Percentiles rank a stretch among this genome's conserved stretches.
These are phyloP conservation scores for Didymella glomerata DNA, from an alignment of 2,329 filamentous ascomycete species.

Conservation along the genomic window DNA sequence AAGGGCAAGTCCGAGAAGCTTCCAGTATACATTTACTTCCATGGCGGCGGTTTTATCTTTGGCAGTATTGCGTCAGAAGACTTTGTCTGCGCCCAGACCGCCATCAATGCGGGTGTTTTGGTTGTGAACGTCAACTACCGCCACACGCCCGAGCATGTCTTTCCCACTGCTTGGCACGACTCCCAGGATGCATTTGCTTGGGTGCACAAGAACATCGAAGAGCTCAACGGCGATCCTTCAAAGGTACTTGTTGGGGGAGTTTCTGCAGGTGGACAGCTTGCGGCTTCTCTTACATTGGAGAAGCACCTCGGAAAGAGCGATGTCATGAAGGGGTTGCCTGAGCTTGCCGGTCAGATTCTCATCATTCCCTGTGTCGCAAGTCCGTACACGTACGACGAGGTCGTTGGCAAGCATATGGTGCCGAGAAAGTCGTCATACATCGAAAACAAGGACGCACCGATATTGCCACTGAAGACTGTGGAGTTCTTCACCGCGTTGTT, in stretches of 20 bases:
- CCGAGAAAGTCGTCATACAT: constrained; percentile 53
- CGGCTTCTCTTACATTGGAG: constrained; percentile 55
- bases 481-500: constrained; percentile 43
- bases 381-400: constrained; percentile 48
- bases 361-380: constrained; percentile 52
- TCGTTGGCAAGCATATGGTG: constrained; percentile 49
- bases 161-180: constrained; percentile 64
- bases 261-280: constrained; percentile 61
- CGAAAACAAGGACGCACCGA: constrained; percentile 58
- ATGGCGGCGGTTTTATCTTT: constrained; percentile 66
- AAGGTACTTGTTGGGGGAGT: constrained; percentile 61
- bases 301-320: constrained; percentile 56
- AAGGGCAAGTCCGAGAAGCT: constrained; percentile 48
- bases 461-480: constrained; percentile 53
- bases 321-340: constrained; percentile 35
- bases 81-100: constrained; percentile 59
- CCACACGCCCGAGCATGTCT: constrained; percentile 63
- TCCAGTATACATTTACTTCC: constrained; percentile 59
- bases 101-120: constrained; percentile 53
- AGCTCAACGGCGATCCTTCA: constrained; percentile 51
- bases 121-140: constrained; percentile 67
- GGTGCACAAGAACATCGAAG: constrained; percentile 57
- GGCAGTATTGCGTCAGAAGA: constrained; percentile 65
- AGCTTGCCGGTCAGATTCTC: constrained; percentile 59
- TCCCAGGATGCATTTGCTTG: constrained; percentile 64